These are phyloP conservation scores for Hymenoscyphus albidus DNA, from an alignment of 2,329 filamentous ascomycete genomes.

Conservation along the genomic window DNA sequence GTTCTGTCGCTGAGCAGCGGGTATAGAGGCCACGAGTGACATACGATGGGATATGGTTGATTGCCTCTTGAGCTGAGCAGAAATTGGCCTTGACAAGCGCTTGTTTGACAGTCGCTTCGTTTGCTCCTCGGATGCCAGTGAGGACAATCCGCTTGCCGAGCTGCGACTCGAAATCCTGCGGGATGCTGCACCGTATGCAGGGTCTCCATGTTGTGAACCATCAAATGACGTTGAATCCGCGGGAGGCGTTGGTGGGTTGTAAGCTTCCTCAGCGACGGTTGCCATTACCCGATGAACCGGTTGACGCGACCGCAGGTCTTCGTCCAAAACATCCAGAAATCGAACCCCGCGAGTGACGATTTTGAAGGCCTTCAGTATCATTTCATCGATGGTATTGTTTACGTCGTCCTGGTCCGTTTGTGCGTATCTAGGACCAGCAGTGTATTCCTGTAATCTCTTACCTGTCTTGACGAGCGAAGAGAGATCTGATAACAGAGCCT, in stretches of 20 bases:
- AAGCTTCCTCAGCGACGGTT: conserved; percentile 55
- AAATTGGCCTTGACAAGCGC: conserved; percentile 27
- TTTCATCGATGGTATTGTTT: conserved; percentile 81
- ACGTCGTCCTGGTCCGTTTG: conserved; percentile 51
- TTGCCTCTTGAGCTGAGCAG: conserved; percentile 28
- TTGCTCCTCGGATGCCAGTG: conserved; percentile 30
- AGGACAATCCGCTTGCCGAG: conserved; percentile 30
- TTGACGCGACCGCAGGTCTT: conserved; percentile 49
- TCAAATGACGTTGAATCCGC: conserved; percentile 51
- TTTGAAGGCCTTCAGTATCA: conserved; percentile 90
- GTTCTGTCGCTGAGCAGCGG: conserved; percentile 60
- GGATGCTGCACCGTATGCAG: conserved; percentile 37
- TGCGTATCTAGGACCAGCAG: conserved; percentile 37
- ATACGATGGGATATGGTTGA: conserved; percentile 59
- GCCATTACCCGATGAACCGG: conserved; percentile 56
- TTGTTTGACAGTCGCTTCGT: conserved; percentile 31
- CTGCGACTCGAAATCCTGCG: conserved; percentile 32
- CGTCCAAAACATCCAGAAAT: conserved; percentile 83
- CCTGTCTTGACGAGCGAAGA: conserved; percentile 85
- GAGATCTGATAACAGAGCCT: conserved; percentile 82
- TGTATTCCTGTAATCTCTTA: conserved; percentile 76
- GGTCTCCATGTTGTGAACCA: conserved; percentile 40
- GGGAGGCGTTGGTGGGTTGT: conserved; percentile 60
- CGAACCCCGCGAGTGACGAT: conserved; percentile 87
- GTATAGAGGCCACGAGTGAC: conserved; percentile 67